Conservation (phyloP, 1,139 yeast genomes). For the Scheffersomyces illinoinensis region DNA sequence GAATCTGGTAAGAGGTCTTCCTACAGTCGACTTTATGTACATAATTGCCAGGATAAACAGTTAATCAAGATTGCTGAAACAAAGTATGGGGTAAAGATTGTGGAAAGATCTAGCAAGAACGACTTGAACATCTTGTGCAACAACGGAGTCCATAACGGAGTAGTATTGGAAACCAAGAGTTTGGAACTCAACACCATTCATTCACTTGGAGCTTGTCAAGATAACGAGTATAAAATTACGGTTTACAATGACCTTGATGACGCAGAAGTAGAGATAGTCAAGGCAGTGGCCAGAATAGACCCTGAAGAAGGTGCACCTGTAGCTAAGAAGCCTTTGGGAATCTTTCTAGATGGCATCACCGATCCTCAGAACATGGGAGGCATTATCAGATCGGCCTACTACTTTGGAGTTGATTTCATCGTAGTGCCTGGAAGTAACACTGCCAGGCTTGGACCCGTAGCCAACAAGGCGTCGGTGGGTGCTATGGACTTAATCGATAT, state of each 20-base stretch:
- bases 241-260: slow-evolving; percentile 21
- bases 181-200: slow-evolving; percentile 46
- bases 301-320: slow-evolving; percentile 7
- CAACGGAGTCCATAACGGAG: slow-evolving; percentile 81
- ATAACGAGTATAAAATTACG: slow-evolving; percentile 28
- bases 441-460: slow-evolving; percentile 75
- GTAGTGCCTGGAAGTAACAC: slow-evolving; percentile 70
- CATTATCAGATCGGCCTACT: slow-evolving; percentile 77
- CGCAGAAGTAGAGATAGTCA: slow-evolving; percentile 8
- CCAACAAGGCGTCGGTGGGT: slow-evolving; percentile 85
- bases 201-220: slow-evolving; percentile 29
- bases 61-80: slow-evolving; percentile 47
- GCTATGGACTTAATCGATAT: slow-evolving; percentile 75
- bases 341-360: slow-evolving; percentile 77
- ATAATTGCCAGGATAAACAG: slow-evolving; percentile 39
- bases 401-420: slow-evolving; percentile 80
- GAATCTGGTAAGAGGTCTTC: slow-evolving; percentile 53
- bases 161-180: slow-evolving; percentile 69
- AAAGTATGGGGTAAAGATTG: slow-evolving; percentile 44
- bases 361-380: slow-evolving; percentile 95
- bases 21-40: slow-evolving; percentile 51
- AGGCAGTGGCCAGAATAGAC: slow-evolving; percentile 6
- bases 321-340: slow-evolving; percentile 61
- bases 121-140: slow-evolving; percentile 62
- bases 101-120: slow-evolving; percentile 48